Base-by-base conservation (phyloP, 192 early-diverging fungal species). In the Diversispora epigaea region DNA sequence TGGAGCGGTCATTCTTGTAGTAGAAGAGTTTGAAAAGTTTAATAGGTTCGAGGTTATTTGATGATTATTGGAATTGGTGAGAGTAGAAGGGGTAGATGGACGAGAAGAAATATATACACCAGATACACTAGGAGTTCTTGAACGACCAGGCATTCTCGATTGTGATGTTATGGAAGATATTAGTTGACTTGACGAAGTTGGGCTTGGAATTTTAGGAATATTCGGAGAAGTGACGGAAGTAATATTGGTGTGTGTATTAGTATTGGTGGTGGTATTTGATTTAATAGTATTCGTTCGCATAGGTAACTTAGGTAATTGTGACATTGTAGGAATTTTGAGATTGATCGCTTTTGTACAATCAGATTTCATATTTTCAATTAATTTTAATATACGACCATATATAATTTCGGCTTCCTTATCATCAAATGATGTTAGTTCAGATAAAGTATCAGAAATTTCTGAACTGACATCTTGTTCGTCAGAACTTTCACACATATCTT, bases 281-380 rank as follows among this genome's bases (percentile, higher is more conserved):
- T 50, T 8, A 5, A 50, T 50, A 50, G 49, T 50, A 12, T 50
- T 50, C 10, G 49, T 14, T 45, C 61, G 25, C 15, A 14, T 66
- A 4, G 58, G 72, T 6, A 17, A 21, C 15, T 63, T 74, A 0
- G 73, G 73, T 40, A 74, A 54, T 52, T 46, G 12, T 17, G 73
- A 74, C 7, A 8, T 4, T 47, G 45, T 50, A 49, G 73, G 47
- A 64, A 64, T 63, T 8, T 74, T 74, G 2, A 64, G 39, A 64
- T 74, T 64, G 41, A 74, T 54, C 8, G 73, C 58, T 64, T 55
- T 45, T 4, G n/a, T 63, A 54, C 73, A 63, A 52, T 74, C 73
- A 17, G 17, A 47, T 64, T 54, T 74, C 73, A 74, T 74, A 22
- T 63, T 74, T 12, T 74, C 61, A 17, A 74, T 21, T 11, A 74